These are phyloP conservation scores for Boeremia exigua DNA, from an alignment of 2,329 filamentous ascomycete genomes.

Conservation along the genomic window DNA sequence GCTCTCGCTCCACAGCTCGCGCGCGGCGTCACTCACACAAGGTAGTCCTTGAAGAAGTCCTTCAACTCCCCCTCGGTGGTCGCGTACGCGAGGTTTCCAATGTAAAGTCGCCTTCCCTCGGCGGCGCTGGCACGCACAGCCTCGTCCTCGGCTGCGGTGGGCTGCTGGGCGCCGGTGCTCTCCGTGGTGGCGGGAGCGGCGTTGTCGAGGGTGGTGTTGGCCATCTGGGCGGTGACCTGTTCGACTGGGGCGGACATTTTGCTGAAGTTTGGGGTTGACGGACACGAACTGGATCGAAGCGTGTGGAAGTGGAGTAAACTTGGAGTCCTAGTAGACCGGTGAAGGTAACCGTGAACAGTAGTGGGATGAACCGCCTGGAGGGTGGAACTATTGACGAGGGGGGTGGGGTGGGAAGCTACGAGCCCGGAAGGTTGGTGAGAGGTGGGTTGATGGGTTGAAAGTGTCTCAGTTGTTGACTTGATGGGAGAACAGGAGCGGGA, in stretches of 20 bases:
- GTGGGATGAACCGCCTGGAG: constrained; percentile 52
- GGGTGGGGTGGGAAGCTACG: constrained; percentile 60
- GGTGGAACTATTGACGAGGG: constrained; percentile 60
- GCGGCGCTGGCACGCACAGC: constrained; percentile 95
- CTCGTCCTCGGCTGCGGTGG: constrained; percentile 79
- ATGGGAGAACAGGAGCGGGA: constrained; percentile 38
- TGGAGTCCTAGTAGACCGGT: constrained; percentile 51
- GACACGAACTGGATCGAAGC: constrained; percentile 56
- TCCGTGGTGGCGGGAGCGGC: constrained; percentile 49
- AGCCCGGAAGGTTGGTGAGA: constrained; percentile 47
- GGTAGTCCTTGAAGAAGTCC: constrained; percentile 99
- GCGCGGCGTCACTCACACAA: constrained; percentile 77
- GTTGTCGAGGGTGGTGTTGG: constrained; percentile 69
- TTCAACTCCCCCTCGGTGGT: constrained; percentile 99
- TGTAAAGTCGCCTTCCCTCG: constrained; percentile 98
- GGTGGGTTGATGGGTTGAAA: constrained; percentile 39
- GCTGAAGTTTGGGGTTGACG: constrained; percentile 59
- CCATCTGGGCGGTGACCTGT: constrained; percentile 75
- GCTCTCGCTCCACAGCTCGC: constrained; percentile 20
- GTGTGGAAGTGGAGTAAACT: constrained; percentile 50
- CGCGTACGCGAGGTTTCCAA: constrained; percentile 99
- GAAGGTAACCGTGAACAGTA: constrained; percentile 50
- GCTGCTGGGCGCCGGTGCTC: constrained; percentile 62
- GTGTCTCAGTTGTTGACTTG: constrained; percentile 44
- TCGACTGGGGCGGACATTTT: constrained; percentile 87